Evolutionary conservation across 1,284 basidiomycete genomes (phyloP).

Genomic region (Ganoderma sinense): DNA sequence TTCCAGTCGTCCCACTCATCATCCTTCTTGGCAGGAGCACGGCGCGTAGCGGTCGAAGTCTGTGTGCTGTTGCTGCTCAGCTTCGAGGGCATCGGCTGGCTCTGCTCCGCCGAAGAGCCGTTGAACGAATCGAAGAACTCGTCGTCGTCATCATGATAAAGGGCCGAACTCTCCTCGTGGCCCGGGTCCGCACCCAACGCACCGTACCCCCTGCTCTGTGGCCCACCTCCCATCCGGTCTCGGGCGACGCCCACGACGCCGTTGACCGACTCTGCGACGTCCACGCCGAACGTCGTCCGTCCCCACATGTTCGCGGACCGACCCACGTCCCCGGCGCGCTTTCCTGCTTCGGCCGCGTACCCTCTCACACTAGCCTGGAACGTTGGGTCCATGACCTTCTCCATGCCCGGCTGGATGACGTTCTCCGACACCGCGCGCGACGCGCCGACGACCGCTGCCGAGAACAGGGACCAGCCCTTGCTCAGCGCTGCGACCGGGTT

Average conservation of each 20-base stretch:
- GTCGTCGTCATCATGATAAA: conserved; percentile 59
- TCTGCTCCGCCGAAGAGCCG: conserved; percentile 36
- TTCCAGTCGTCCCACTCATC: conserved; percentile 82
- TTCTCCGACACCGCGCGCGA: conserved; percentile 78
- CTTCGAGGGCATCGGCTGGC: conserved; percentile 4
- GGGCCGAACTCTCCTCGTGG: conserved; percentile 58
- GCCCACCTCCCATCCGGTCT: conserved; percentile 49
- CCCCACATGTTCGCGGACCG: conserved; percentile 76
- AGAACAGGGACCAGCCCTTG: conserved; percentile 88
- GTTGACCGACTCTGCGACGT: conserved; percentile 76
- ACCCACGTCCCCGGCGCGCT: conserved; percentile 63
- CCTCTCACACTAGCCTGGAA: conserved; percentile 77
- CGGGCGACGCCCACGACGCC: conserved; percentile 64
- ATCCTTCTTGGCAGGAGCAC: conserved; percentile 47
- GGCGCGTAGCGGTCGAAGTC: conserved; percentile 33
- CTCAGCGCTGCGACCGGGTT: conserved; percentile 80
- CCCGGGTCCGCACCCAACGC: conserved; percentile 45
- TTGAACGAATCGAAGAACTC: conserved; percentile 64
- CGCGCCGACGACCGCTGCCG: conserved; percentile 77
- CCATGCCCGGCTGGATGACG: conserved; percentile 84
- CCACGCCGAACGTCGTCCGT: conserved; percentile 76
- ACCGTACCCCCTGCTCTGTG: conserved; percentile 63
- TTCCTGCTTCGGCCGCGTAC: conserved; percentile 74
- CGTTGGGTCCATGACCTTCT: conserved; percentile 77
- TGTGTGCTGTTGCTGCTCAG: conserved; percentile 8